phyloP scores from a whole-genome alignment of 768 basidiomycete genomes.

The Kwoniella shandongensis region DNA sequence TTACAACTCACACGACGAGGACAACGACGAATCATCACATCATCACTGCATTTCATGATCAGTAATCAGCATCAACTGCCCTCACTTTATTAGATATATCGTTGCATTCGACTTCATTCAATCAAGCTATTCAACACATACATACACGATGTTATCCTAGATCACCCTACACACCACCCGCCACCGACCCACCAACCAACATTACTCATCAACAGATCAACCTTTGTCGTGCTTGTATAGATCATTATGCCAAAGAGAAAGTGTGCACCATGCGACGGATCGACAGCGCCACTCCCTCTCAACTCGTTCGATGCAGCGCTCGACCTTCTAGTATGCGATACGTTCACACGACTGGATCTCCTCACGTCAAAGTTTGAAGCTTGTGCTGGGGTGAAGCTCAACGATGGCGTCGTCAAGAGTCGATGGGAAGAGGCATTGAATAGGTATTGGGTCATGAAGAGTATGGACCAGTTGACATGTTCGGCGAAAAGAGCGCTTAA shows the following conservation, averaged over 20 bases:
- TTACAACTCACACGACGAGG: too few relatives aligned
- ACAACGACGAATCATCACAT: too few relatives aligned
- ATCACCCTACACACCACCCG: neutral
- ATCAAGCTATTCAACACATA: neutral
- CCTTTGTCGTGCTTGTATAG: neutral
- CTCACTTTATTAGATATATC: too few relatives aligned
- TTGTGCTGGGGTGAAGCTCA: constrained; percentile 34
- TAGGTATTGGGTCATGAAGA: constrained; percentile 44
- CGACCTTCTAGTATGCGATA: constrained; percentile 46
- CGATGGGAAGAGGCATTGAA: constrained; percentile 48
- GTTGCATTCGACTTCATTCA: too few relatives aligned
- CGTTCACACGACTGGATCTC: constrained; percentile 33
- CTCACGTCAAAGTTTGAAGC: constrained; percentile 33
- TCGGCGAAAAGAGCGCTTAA: constrained; percentile 9
- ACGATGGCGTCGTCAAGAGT: constrained; percentile 29
- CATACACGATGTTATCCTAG: neutral
- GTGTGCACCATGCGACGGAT: constrained; percentile 17
- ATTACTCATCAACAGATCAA: neutral
- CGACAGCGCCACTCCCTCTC: constrained; percentile 18
- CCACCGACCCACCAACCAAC: neutral
- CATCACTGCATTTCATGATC: too few relatives aligned
- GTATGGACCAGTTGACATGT: constrained; percentile 41
- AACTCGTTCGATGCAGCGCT: constrained; percentile 46
- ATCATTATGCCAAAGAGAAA: constrained; percentile 37
- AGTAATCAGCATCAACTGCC: too few relatives aligned